Conservation (phyloP, 352 stramenopile species). For the Phytophthora megakarya region DNA sequence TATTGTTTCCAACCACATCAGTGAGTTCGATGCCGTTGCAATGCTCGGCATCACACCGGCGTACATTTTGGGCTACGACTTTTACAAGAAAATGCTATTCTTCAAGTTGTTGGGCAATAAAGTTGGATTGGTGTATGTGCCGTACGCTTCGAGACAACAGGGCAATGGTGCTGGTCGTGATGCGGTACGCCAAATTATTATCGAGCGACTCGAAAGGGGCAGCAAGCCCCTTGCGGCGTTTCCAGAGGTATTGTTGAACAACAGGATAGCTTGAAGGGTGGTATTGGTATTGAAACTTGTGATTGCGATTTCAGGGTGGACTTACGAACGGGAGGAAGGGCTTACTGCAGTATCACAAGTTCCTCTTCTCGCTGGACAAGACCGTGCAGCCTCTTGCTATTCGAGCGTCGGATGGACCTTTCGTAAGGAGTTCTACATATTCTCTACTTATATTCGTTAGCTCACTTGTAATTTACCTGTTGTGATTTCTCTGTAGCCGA, state of each 20-base stretch:
- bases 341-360: slow-evolving; percentile 80
- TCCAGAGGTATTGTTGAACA: slow-evolving; percentile 56
- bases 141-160: slow-evolving; percentile 66
- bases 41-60: slow-evolving; percentile 53
- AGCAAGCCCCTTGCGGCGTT: slow-evolving; percentile 67
- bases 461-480: background rate
- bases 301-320: slow-evolving; percentile 38
- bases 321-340: slow-evolving; percentile 70
- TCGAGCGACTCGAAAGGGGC: slow-evolving; percentile 50
- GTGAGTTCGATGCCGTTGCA: slow-evolving; percentile 71
- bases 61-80: slow-evolving; percentile 78
- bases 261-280: background rate
- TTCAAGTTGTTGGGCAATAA: slow-evolving; percentile 68
- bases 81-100: slow-evolving; percentile 84
- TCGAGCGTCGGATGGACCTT: slow-evolving; percentile 61
- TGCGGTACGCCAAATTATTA: slow-evolving; percentile 63
- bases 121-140: slow-evolving; percentile 68
- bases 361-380: slow-evolving; percentile 74
- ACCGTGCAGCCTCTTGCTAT: slow-evolving; percentile 68
- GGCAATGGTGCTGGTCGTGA: slow-evolving; percentile 54
- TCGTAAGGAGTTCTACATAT: slow-evolving; percentile 47
- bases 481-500: slow-evolving; percentile 39
- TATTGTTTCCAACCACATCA: slow-evolving; percentile 79
- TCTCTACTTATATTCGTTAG: background rate
- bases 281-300: background rate